These are phyloP conservation scores for Chrysanthemum lavandulifolium DNA, from an alignment of 129 eudicot genomes.

Conservation along the genomic window DNA sequence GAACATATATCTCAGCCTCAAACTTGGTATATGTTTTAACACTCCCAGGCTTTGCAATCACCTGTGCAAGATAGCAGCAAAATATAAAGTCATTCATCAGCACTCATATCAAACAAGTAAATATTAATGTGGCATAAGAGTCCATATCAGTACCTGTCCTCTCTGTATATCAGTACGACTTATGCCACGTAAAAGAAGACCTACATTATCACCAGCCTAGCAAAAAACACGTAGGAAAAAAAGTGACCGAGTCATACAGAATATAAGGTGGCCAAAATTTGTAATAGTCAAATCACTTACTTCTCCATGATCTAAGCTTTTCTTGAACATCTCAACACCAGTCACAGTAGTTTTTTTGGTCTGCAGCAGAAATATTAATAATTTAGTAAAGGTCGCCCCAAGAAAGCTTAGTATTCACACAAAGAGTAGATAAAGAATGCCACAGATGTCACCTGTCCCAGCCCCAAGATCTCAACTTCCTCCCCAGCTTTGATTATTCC, in stretches of 20 bases:
- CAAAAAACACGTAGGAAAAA: conserved; percentile 1
- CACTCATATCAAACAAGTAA: neutral
- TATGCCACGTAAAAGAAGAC: conserved; percentile 89
- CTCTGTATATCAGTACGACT: conserved; percentile 76
- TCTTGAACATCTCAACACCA: conserved; percentile 98
- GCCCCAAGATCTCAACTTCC: conserved; percentile 85
- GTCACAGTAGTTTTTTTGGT: conserved; percentile 69
- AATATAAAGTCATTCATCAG: neutral
- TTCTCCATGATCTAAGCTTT: conserved; percentile 79
- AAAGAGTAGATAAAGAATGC: neutral
- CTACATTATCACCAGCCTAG: conserved; percentile 97
- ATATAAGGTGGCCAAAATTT: neutral
- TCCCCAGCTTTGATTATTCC: conserved; percentile 85
- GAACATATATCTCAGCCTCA: conserved; percentile 82
- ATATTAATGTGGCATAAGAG: neutral
- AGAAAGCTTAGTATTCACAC: conserved; percentile 10
- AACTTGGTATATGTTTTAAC: conserved; percentile 73
- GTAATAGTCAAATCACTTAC: conserved; percentile 35
- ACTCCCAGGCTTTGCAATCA: conserved; percentile 74
- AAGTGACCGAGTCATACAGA: neutral
- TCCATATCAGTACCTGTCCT: conserved; percentile 59
- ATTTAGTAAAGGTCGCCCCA: conserved; percentile 22
- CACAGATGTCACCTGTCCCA: conserved; percentile 55
- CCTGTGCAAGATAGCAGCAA: conserved; percentile 36
- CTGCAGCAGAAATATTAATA: conserved; percentile 12